phyloP scores from a whole-genome alignment of 257 asterid genomes.

The Anisodus acutangulus region DNA sequence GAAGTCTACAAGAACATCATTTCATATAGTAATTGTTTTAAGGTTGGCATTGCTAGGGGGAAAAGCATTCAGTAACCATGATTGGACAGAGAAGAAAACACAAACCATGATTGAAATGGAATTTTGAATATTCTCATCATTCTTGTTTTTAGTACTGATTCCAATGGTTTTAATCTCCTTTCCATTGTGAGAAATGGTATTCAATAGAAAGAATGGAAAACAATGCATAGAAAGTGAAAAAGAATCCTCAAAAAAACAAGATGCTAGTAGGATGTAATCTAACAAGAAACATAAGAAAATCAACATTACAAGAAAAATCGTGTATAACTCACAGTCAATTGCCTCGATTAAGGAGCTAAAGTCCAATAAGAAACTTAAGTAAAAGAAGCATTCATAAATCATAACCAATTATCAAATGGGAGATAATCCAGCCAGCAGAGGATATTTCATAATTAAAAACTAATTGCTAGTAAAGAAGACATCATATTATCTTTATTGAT shows the following conservation, averaged over 20 bases:
- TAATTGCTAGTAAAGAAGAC: conserved; percentile 10
- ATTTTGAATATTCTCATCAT: background rate
- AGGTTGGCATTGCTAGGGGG: background rate
- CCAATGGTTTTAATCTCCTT: background rate
- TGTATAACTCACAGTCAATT: background rate
- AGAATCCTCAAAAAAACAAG: background rate
- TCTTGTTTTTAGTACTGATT: background rate
- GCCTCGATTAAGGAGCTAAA: background rate
- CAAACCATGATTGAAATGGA: background rate
- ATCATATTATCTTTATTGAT: conserved; percentile 13
- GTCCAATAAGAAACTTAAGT: background rate
- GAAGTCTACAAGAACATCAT: background rate
- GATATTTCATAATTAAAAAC: background rate
- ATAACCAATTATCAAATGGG: background rate
- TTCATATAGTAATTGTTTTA: background rate
- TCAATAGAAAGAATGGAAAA: background rate
- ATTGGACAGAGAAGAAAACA: background rate
- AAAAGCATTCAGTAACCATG: background rate
- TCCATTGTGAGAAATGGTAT: background rate
- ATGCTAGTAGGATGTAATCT: background rate
- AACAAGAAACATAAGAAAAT: background rate
- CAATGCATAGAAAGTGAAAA: background rate
- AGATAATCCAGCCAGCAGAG: background rate
- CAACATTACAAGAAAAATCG: background rate
- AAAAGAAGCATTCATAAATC: background rate